Conservation (phyloP, 306 rosid species). For the Glycine soja region DNA sequence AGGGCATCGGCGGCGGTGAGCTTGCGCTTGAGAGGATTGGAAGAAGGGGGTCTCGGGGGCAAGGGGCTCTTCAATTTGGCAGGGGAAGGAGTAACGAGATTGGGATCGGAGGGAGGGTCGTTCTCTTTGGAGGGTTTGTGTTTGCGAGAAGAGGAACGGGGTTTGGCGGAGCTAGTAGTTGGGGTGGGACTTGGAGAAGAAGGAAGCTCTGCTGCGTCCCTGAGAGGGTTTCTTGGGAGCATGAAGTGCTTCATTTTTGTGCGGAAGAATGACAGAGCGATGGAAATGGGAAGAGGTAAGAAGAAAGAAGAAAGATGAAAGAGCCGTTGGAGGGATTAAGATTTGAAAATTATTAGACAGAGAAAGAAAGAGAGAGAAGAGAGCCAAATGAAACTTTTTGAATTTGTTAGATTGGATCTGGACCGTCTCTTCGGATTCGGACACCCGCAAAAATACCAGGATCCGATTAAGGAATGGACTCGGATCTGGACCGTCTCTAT, state of each 20-base stretch:
- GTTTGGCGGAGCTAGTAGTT: slow-evolving; percentile 48
- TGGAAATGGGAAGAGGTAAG: slow-evolving; percentile 7
- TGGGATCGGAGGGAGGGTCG: slow-evolving; percentile 81
- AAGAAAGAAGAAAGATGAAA: not conserved
- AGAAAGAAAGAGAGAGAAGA: not conserved
- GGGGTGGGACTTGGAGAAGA: slow-evolving; percentile 60
- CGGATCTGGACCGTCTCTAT: too few species aligned
- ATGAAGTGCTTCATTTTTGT: slow-evolving; percentile 71
- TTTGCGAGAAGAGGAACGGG: slow-evolving; percentile 60
- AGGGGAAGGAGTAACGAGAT: slow-evolving; percentile 55
- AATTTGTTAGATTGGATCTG: slow-evolving; percentile 52
- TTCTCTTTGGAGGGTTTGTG: slow-evolving; percentile 76
- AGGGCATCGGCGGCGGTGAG: slow-evolving; percentile 55
- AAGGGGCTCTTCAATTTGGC: slow-evolving; percentile 74
- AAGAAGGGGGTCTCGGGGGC: slow-evolving; percentile 92
- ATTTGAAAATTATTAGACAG: slow-evolving; percentile 3
- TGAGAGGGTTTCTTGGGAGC: slow-evolving; percentile 73
- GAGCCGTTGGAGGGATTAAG: slow-evolving; percentile 44
- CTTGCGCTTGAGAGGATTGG: slow-evolving; percentile 94
- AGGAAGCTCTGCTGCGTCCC: slow-evolving; percentile 67
- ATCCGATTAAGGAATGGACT: not conserved
- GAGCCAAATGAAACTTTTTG: slow-evolving; percentile 37
- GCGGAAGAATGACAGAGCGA: slow-evolving; percentile 23
- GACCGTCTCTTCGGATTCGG: slow-evolving; percentile 5
- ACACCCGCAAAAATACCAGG: not conserved